Evolutionary conservation across 1,139 yeast genomes (phyloP), one percentile per base, ranked within the genome.

Genomic region (Nakaseomyces nivariensis): DNA sequence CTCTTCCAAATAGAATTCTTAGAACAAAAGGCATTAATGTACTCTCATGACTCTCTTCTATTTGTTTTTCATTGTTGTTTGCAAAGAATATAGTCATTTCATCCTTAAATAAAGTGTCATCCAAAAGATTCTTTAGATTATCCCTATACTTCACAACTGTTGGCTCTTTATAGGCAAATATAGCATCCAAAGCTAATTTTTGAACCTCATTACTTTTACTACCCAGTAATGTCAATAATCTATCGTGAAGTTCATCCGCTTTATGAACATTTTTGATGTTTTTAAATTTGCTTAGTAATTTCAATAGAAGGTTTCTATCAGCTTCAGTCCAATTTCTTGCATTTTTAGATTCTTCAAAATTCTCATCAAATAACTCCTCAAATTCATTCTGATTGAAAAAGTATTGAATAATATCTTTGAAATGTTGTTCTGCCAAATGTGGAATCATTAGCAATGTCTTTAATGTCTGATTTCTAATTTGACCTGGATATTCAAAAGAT

Each of bases 1-100:
- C 88, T 55, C 95, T 75, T 5, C 98, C 98, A 67, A 84, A 92
- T 36, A 94, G 69, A 29, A 94, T 83, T 55, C 97, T 72, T 46
- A 90, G 67, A 4, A 89, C 76, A 45, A 86, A 64, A 1, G 95
- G 94, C 77, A 89, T 77, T 5, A 92, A 73, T 0, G 56, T 66
- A 1, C 66, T 70, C 24, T 76, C 71, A 62, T 90, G 97, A 6
- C 72, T 24, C 8, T 47, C 73, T 56, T 85, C 89, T 48, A 89
- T 73, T 2, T 70, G 67, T 3, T 78, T 70, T n/a, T 76, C 72
- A n/a, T 75, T 79, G 45, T 72, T 70, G 37, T 72, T 71, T 5
- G 77, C 70, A 37, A 87, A 70, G 45, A 92, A 74, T 36, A 76
- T 78, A 33, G 86, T 72, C 36, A 90, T 70, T 66, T 90, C 97